A percentile compares a stretch with the other conserved stretches of the same genome.
phyloP scores from a whole-genome alignment of 768 basidiomycete species.

The Dentipellis fragilis region DNA sequence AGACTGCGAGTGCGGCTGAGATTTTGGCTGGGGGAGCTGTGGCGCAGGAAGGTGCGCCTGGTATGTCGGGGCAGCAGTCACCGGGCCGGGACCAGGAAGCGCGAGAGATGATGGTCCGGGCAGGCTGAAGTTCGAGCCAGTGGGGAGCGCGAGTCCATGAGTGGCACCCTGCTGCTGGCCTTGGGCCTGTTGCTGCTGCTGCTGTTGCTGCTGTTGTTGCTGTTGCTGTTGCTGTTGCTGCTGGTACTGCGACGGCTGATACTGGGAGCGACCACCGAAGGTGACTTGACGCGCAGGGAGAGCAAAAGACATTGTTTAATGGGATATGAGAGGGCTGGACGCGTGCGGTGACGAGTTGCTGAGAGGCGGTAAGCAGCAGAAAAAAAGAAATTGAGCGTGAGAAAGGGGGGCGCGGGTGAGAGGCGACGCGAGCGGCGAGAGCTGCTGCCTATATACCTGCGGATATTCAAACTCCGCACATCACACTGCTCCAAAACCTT shows the following conservation, averaged over 20 bases:
- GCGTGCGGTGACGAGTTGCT: background rate
- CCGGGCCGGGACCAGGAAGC: conserved; percentile 44
- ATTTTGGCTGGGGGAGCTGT: conserved; percentile 18
- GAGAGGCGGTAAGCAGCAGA: background rate
- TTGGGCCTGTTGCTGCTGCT: conserved; percentile 35
- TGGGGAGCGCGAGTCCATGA: conserved; percentile 50
- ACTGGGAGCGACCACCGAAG: conserved; percentile 59
- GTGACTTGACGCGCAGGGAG: conserved; percentile 73
- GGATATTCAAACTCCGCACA: conserved; percentile 9
- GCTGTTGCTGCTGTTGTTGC: conserved; percentile 27
- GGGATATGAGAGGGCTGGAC: background rate
- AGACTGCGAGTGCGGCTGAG: conserved; percentile 21
- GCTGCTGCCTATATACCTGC: conserved; percentile 8
- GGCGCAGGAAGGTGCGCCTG: conserved; percentile 24
- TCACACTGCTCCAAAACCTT: conserved; percentile 9
- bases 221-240: background rate
- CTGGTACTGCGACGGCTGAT: background rate
- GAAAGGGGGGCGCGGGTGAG: conserved; percentile 10
- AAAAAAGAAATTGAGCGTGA: conserved; percentile 8
- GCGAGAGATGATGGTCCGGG: conserved; percentile 34
- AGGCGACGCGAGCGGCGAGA: background rate
- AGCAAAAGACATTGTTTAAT: conserved; percentile 41
- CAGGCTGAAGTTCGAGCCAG: conserved; percentile 27
- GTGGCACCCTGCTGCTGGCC: conserved; percentile 29
- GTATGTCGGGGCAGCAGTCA: conserved; percentile 32